Evolutionary conservation across 1,139 yeast genomes (phyloP).

Genomic region (Saccharomyces hybrid): DNA sequence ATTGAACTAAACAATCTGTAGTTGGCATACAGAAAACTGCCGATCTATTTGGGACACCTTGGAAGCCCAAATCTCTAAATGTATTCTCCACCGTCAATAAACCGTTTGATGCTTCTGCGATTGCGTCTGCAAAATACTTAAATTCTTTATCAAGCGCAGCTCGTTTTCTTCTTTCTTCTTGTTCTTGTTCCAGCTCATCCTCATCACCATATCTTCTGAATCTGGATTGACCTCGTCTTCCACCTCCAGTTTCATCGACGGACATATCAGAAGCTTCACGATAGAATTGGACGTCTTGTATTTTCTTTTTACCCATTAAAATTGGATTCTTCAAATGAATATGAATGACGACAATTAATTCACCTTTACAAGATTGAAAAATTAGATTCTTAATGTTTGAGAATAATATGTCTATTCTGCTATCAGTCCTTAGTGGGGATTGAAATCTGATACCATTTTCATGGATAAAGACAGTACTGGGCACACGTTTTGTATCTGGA

Average conservation of each 20-base stretch:
- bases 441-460: conserved; percentile 95
- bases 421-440: conserved; percentile 73
- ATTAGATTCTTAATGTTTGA: conserved; percentile 87
- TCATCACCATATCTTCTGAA: conserved; percentile 94
- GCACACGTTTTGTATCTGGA: conserved; percentile 90
- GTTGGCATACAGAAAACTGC: conserved; percentile 96
- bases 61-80: conserved; percentile 92
- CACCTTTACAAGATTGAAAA: conserved; percentile 95
- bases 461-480: conserved; percentile 87
- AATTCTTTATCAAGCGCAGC: conserved; percentile 89
- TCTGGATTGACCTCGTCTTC: conserved; percentile 49
- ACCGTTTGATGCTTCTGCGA: conserved; percentile 80
- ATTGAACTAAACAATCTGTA: conserved; percentile 89
- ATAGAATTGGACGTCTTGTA: conserved; percentile 91
- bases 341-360: conserved; percentile 85
- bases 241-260: conserved; percentile 94
- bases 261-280: conserved; percentile 96
- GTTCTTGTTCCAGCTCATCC: conserved; percentile 97
- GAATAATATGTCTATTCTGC: conserved; percentile 79
- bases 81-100: conserved; percentile 86
- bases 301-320: conserved; percentile 92
- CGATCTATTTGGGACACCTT: conserved; percentile 94
- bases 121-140: conserved; percentile 78
- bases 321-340: conserved; percentile 89
- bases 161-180: conserved; percentile 92